Evolutionary conservation across 805 yeast species (phyloP), one percentile per base, ranked within the genome.

Genomic region (Ogataea neopini): DNA sequence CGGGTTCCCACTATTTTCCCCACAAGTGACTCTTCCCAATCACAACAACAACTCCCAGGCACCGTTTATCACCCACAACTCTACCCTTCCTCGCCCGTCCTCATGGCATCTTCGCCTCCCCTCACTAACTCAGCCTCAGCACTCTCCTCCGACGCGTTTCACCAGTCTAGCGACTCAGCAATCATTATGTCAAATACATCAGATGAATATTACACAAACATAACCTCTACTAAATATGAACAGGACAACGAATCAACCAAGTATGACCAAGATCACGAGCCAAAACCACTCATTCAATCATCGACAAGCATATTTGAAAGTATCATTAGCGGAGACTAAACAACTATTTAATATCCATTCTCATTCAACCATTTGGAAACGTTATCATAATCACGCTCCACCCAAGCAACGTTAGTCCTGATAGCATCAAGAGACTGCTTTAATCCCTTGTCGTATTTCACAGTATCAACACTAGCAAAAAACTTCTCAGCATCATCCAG

Each of bases 391-490:
- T 78, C 82, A 19, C 80, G 67, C 36, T 68, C 67, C 33, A 66
- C 64, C 88, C 88, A 85, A 22, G 66, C 63, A 11, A 75, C 68
- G 49, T 75, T 71, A 38, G 77, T 72, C 37, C 71, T 68, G 47
- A 84, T 72, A 29, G 72, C 70, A 60, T 84, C 89, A 60, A 81
- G 62, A 15, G 76, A 73, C 63, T 82, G 86, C 19, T 67, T 68
- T 46, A 78, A 67, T 29, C 83, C 76, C 64, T 81, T 74, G 54
- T 82, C 85, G 54, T 76, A 82, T 2, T 84, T 85, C 50, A 68
- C 68, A 33, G 74, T 70, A 52, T 80, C 77, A 59, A 72, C 74
- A 46, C 58, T 63, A 9, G 56, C 60, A 56, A 81, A 81, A 61
- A 80, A 81, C 7, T 41, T 46, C 28, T 62, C 62, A 23, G 76